These are phyloP conservation scores for Aspergillus neoniger DNA, from an alignment of 2,329 filamentous ascomycete species.

Conservation along the genomic window DNA sequence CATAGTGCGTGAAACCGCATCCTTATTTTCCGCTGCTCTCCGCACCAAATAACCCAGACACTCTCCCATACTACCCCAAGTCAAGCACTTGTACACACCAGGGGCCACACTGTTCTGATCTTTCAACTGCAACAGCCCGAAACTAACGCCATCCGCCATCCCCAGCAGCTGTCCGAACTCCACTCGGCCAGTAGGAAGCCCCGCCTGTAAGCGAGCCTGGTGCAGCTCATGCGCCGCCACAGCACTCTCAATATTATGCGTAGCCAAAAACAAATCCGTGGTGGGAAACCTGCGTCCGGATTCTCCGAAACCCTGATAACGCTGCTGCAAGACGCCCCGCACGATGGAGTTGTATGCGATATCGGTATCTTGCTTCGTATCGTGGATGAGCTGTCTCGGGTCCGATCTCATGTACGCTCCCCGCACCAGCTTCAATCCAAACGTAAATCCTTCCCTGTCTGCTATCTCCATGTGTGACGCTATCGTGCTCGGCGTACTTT, in stretches of 20 bases:
- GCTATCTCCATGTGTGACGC: conserved; percentile 62
- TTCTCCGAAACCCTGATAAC: conserved; percentile 28
- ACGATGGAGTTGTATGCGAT: conserved; percentile 71
- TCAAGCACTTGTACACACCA: conserved; percentile 57
- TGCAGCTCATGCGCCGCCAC: conserved; percentile 53
- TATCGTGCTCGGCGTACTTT: conserved; percentile 60
- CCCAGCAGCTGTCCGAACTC: conserved; percentile 60
- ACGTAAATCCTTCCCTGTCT: conserved; percentile 60
- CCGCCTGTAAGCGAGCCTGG: conserved; percentile 44
- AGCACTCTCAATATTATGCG: conserved; percentile 78
- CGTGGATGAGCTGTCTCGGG: conserved; percentile 68
- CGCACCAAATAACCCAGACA: conserved; percentile 74
- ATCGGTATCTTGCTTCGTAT: conserved; percentile 72
- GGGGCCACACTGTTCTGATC: conserved; percentile 34
- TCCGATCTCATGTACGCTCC: conserved; percentile 74
- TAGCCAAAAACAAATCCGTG: conserved; percentile 71
- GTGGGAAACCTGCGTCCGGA: conserved; percentile 51
- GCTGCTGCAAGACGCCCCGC: conserved; percentile 63
- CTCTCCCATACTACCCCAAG: conserved; percentile 63
- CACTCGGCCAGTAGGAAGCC: conserved; percentile 50
- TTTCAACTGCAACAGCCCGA: conserved; percentile 51
- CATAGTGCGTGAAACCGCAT: conserved; percentile 56
- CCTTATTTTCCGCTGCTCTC: conserved; percentile 61
- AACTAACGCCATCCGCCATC: conserved; percentile 64
- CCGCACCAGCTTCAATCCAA: conserved; percentile 74